Base-by-base conservation (phyloP, 1,139 yeast genomes). In the Suhomyces taliae region DNA sequence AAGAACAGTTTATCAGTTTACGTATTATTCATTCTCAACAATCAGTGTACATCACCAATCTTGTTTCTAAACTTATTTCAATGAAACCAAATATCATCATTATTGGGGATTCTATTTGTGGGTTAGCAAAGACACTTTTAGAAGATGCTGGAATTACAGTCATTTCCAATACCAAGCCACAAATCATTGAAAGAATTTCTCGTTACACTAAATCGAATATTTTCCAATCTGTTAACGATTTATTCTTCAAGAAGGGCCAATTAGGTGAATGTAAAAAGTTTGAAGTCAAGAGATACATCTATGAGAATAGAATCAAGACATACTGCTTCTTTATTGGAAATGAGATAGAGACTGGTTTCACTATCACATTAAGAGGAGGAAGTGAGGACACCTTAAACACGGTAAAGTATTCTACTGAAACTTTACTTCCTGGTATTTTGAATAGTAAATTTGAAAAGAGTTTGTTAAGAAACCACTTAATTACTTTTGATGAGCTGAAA, bases 21-120 rank as follows among this genome's bases (percentile, higher is more conserved):
- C 85, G 90, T 47, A 88, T 95, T 4, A 86, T 93, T 1, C 76
- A 90, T 44, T 89, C 95, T 0, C 99, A 95, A 61, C 98, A 93
- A 60, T 75, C 80, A 40, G 97, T 93, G 53, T 91, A 87, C 58
- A 76, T 93, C 40, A 81, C 85, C 45, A 91, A 91, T 56, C 73
- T 93, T 41, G 95, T 90, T 0, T 86, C 86, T 4, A 76, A 98
- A 47, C 80, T 95, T 24, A 75, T 83, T 5, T 84, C 93, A 0
- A 68, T 93, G 46, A 81, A 79, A 43, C 98, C 99, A 0, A 90
- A 82, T 55, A 74, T 95, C 26, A 78, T 95, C 2, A 79, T 91
- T 33, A 87, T 89, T 10, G 91, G 93, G 8, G 89, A 89, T 37
- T 77, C 87, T 9, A 87, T 91, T 1, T 85, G 95, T 58, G 97